Evolutionary conservation across 2,329 filamentous ascomycete species (phyloP), one percentile per base, ranked within the genome.

Genomic region (Aspergillus sp.): DNA sequence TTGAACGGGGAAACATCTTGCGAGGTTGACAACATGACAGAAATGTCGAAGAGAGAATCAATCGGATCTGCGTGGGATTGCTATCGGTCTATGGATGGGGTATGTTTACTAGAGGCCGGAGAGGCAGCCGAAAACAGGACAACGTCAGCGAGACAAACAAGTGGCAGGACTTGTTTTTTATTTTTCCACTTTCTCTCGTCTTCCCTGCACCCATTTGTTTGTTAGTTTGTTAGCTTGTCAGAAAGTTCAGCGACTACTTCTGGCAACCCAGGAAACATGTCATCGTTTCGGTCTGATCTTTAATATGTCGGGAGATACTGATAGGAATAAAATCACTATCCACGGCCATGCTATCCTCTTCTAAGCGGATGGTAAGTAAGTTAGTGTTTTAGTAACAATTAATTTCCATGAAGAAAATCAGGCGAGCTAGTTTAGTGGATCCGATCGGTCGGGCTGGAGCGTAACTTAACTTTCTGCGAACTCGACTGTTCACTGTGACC

Each of bases 371-470:
- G 49, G 24, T 6, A 26, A 9, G 26, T 26, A 26, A 1, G 26
- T 26, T 26, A 26, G 26, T 26, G 7, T 9, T 6, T 26, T 26
- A 26, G 26, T 26, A 7, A 26, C 26, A n/a, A 24, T 57, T 47
- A 52, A 53, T 45, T 52, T 45, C 26, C 32, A 52, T 46, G 26
- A 36, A 56, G 53, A 56, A 61, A 62, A 57, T 59, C 26, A 52
- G 57, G 57, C 56, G 24, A 47, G 45, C 64, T 67, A 64, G 61
- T 64, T 59, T 62, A 63, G 65, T 67, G 63, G 63, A 65, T 59
- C 63, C 63, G 62, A 67, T 67, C 65, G 62, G 56, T 61, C 58
- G 62, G 63, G 61, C 61, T 67, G 55, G 52, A 57, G 61, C 63
- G 52, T 55, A 65, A 55, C 54, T 61, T 61, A 61, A 63, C 55